Percentiles rank a stretch among this genome's conserved stretches.
Evolutionary conservation across 225 moss, liverwort and hornwort genomes (phyloP).

Genomic region (Rhytidiadelphus loreus): DNA sequence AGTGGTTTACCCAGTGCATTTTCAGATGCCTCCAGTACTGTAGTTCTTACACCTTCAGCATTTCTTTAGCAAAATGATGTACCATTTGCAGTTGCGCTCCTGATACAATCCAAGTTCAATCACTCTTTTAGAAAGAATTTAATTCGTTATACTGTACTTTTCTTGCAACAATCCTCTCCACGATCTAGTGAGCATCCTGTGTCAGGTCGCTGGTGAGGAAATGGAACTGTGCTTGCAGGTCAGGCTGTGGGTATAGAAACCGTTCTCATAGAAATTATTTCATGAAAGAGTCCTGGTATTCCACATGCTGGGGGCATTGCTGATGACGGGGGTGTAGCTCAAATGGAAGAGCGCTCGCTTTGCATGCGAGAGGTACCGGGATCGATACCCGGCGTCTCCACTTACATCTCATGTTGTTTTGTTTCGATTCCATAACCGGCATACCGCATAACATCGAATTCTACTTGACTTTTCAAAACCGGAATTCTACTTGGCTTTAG

Average conservation of each 20-base stretch:
- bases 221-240: rapidly evolving
- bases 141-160: too few relatives aligned
- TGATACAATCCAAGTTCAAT: background rate
- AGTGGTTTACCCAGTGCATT: background rate
- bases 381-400: background rate
- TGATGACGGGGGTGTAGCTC: background rate
- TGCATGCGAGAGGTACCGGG: constrained; percentile 11
- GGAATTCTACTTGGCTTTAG: too few relatives aligned
- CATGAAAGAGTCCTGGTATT: background rate
- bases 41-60: background rate
- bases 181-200: too few relatives aligned
- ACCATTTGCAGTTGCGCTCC: background rate
- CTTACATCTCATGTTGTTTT: rapidly evolving
- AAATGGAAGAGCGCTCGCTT: constrained; percentile 12
- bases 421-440: rapidly evolving
- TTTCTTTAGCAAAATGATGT: background rate
- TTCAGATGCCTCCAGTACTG: background rate
- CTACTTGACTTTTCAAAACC: too few relatives aligned
- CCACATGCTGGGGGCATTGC: rapidly evolving
- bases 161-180: background rate
- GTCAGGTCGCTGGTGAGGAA: rapidly evolving
- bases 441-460: too few relatives aligned
- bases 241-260: background rate
- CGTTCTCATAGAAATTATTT: rapidly evolving
- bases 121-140: too few relatives aligned